Evolutionary conservation across 495 filamentous ascomycete genomes (phyloP).

Genomic region (Talaromyces trachyspermus): DNA sequence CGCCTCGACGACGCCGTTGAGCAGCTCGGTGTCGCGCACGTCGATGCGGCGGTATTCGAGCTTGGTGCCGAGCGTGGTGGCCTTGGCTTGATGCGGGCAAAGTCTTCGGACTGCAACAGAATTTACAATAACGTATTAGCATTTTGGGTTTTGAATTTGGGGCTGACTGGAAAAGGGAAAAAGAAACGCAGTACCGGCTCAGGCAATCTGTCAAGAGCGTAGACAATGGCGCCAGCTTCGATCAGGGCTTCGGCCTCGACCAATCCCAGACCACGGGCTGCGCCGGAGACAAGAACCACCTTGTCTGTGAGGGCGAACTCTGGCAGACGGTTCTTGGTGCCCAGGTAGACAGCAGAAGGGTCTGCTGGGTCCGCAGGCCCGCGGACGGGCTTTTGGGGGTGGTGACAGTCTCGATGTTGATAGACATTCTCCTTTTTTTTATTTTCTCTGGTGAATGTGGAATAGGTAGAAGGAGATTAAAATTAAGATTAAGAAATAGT

Average conservation of each 20-base stretch:
- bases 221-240: conserved; percentile 65
- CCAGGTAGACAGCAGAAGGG: conserved; percentile 19
- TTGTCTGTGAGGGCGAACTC: conserved; percentile 76
- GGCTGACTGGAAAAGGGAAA: not conserved
- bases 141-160: not conserved
- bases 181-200: conserved; percentile 29
- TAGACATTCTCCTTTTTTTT: conserved; percentile 10
- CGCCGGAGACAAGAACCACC: conserved; percentile 73
- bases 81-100: conserved; percentile 57
- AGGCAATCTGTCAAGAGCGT: conserved; percentile 38
- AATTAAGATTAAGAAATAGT: conserved; percentile 1
- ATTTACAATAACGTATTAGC: conserved; percentile 16
- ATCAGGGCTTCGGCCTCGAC: conserved; percentile 73
- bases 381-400: conserved; percentile 5
- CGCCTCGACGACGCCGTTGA: conserved; percentile 58
- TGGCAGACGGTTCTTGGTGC: conserved; percentile 46
- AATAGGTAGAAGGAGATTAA: not conserved
- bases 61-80: conserved; percentile 55
- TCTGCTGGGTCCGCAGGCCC: not conserved
- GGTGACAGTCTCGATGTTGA: conserved; percentile 11
- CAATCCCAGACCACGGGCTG: conserved; percentile 69
- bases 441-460: not conserved
- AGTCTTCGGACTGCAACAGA: conserved; percentile 46
- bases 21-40: conserved; percentile 63
- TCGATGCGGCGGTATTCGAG: conserved; percentile 77